Conservation (phyloP, 495 filamentous ascomycete genomes). For the Stereocaulon alpinum region DNA sequence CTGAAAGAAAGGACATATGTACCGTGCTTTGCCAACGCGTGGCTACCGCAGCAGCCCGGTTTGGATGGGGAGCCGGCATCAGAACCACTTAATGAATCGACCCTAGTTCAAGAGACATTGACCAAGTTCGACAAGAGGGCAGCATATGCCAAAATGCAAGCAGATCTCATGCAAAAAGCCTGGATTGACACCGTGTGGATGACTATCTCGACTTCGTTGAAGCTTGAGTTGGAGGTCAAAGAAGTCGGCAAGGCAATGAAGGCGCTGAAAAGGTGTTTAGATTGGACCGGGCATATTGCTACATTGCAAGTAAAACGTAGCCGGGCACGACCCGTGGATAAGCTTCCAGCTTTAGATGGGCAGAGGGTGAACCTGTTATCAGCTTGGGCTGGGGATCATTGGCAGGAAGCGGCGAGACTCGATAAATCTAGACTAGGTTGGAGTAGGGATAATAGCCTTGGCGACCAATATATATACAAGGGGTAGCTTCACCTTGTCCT, state of each 20-base stretch:
- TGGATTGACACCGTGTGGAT: slow-evolving; percentile 21
- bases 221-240: slow-evolving; percentile 15
- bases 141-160: slow-evolving; percentile 12
- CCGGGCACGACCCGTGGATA: background rate
- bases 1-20: slow-evolving; percentile 1
- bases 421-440: background rate
- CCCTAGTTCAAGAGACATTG: slow-evolving; percentile 21
- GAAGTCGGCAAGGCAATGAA: slow-evolving; percentile 14
- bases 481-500: too few species aligned
- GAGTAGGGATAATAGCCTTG: background rate
- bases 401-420: background rate
- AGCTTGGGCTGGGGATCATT: background rate
- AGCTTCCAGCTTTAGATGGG: background rate
- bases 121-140: slow-evolving; percentile 19
- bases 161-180: slow-evolving; percentile 7
- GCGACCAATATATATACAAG: background rate
- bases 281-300: background rate
- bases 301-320: background rate
- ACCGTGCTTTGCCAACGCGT: background rate
- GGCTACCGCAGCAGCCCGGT: background rate
- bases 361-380: background rate
- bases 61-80: too few species aligned
- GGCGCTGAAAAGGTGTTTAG: background rate
- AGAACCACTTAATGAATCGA: background rate
- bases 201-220: slow-evolving; percentile 4